Conservation (phyloP, 1,284 basidiomycete species). For the Anthracocystis walkeri region DNA sequence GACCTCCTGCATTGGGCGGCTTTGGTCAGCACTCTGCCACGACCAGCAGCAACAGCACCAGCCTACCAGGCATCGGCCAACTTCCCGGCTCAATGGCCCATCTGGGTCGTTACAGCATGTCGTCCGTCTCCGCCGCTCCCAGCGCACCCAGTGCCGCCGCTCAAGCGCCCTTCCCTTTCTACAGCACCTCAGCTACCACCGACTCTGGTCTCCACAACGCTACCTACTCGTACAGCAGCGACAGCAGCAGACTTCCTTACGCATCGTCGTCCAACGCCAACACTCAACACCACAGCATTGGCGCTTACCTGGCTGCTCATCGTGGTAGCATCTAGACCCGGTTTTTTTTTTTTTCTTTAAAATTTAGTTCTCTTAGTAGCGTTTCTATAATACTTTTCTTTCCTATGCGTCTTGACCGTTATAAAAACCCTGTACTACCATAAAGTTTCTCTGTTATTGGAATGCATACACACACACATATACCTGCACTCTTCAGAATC, state of each 20-base stretch:
- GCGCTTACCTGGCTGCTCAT: constrained; percentile 57
- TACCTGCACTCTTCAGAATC: too few relatives aligned
- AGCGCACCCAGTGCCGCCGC: constrained; percentile 2
- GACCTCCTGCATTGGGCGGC: constrained; percentile 25
- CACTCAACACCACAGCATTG: constrained; percentile 26
- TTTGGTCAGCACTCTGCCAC: constrained; percentile 5
- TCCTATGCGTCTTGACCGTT: too few relatives aligned
- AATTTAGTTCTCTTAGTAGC: background rate
- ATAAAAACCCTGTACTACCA: too few relatives aligned
- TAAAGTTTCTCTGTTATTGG: too few relatives aligned
- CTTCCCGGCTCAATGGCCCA: constrained; percentile 29
- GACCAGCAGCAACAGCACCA: constrained; percentile 10
- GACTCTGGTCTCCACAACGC: constrained; percentile 3
- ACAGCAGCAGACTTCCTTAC: constrained; percentile 18
- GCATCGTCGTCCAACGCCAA: constrained; percentile 10
- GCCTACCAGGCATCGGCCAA: constrained; percentile 20
- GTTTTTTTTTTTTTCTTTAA: background rate
- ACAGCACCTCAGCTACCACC: constrained; percentile 10
- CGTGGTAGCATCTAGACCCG: constrained; percentile 45
- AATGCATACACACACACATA: too few relatives aligned
- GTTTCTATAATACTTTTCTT: background rate
- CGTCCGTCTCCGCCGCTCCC: constrained; percentile 26
- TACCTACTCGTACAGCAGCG: constrained; percentile 11
- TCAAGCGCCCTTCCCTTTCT: constrained; percentile 21
- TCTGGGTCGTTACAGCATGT: constrained; percentile 45